Evolutionary conservation across 352 stramenopile species (phyloP), one percentile per base, ranked within the genome.

Genomic region (Pythium phragmitis): DNA sequence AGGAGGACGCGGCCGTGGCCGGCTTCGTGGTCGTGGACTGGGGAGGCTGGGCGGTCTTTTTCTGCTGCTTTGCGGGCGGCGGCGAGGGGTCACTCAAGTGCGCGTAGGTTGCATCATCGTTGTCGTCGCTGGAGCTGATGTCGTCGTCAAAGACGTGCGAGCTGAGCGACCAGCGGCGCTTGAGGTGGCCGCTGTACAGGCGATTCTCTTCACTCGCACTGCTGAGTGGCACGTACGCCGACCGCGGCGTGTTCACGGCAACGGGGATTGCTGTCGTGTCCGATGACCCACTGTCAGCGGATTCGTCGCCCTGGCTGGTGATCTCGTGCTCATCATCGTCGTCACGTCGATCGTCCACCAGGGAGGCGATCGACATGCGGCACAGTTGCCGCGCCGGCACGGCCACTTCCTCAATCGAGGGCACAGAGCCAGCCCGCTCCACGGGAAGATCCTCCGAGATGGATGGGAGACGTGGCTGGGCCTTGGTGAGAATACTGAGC

Each of bases 41-140:
- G 17, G 7, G 55, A n/a, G 43, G 43, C 43, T 26, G 43, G 19
- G 13, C 23, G 4, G 41, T 26, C 4, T 75, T 84, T 70, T 84
- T 75, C 13, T 67, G 75, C 51, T 81, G 81, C 28, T 85, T 69
- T 8, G 73, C 71, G 11, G 52, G 48, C 2, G 51, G 50, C 16
- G 50, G 30, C 11, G 46, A 76, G 73, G 39, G 58, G 56, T 36
- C 58, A 43, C 36, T 71, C 56, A 65, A 49, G 4, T 47, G 43
- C 11, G 79, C 69, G 51, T 70, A 51, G 23, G 45, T 37, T 39
- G 34, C 34, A 23, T 62, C 60, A 8, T 76, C 69, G 7, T 50
- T 30, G n/a, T 55, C 49, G 1, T 55, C 49, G n/a, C 60, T 60
- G 13, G 57, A 30, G 26, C 57, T 64, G 48, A 60, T 59, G 41